Conservation (phyloP, 495 filamentous ascomycete genomes). For the Podospora pseudoanserina region DNA sequence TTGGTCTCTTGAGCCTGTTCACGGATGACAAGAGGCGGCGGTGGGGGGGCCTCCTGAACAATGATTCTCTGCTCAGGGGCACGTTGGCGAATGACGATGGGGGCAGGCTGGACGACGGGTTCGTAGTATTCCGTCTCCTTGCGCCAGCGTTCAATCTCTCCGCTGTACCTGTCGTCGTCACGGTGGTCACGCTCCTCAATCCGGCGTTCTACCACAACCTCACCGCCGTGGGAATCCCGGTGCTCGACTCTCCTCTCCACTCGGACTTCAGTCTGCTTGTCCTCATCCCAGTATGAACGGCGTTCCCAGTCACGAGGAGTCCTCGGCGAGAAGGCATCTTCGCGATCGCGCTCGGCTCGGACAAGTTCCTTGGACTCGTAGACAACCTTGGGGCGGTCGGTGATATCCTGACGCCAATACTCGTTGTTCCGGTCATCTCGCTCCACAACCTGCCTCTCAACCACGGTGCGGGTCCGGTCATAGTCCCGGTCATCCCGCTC, state of each 20-base stretch:
- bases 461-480: slow-evolving; percentile 27
- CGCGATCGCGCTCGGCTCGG: slow-evolving; percentile 33
- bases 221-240: slow-evolving; percentile 37
- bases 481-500: slow-evolving; percentile 37
- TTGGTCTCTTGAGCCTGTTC: slow-evolving; percentile 52
- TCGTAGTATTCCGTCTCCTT: slow-evolving; percentile 68
- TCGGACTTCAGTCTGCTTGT: slow-evolving; percentile 40
- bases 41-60: slow-evolving; percentile 64
- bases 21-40: slow-evolving; percentile 61
- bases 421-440: slow-evolving; percentile 30
- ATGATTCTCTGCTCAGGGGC: slow-evolving; percentile 66
- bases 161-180: slow-evolving; percentile 38
- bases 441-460: slow-evolving; percentile 31
- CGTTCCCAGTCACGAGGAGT: slow-evolving; percentile 41
- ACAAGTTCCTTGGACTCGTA: slow-evolving; percentile 41
- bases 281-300: slow-evolving; percentile 39
- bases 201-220: slow-evolving; percentile 47
- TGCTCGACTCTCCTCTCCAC: slow-evolving; percentile 43
- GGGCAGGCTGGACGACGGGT: slow-evolving; percentile 43
- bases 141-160: slow-evolving; percentile 58
- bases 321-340: slow-evolving; percentile 22
- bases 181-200: slow-evolving; percentile 36
- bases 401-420: slow-evolving; percentile 21
- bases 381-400: slow-evolving; percentile 32
- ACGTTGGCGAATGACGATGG: slow-evolving; percentile 65